Conservation (phyloP, 129 eudicot genomes). For the Oenanthe sinensis region DNA sequence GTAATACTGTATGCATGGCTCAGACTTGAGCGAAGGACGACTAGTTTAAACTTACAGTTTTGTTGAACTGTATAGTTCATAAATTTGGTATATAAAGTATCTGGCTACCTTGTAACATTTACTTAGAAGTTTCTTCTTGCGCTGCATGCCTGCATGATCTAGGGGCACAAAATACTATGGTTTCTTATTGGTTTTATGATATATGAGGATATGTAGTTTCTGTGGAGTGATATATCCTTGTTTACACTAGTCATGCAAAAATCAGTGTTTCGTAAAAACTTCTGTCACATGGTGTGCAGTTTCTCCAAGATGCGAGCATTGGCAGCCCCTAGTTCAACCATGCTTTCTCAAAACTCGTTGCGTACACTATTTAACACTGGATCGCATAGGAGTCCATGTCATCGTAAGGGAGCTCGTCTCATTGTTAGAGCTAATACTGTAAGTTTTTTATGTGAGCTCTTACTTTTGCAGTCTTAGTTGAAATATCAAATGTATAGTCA, state of each 20-base stretch:
- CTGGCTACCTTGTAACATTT: not conserved
- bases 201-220: not conserved
- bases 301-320: slow-evolving; percentile 43
- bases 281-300: slow-evolving; percentile 32
- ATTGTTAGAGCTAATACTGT: slow-evolving; percentile 75
- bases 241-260: not conserved
- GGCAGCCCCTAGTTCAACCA: slow-evolving; percentile 40
- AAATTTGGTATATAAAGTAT: not conserved
- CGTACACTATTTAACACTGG: slow-evolving; percentile 34
- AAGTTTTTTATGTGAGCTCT: slow-evolving; percentile 21
- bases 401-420: slow-evolving; percentile 44
- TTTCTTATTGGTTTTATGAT: not conserved
- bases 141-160: not conserved
- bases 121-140: not conserved
- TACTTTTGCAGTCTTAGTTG: not conserved
- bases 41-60: not conserved
- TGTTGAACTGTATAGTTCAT: not conserved
- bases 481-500: not conserved
- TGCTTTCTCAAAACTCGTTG: slow-evolving; percentile 42
- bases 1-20: not conserved
- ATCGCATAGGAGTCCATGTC: slow-evolving; percentile 25
- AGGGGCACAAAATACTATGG: not conserved
- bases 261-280: not conserved
- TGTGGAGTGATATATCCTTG: not conserved
- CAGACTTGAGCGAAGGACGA: not conserved